phyloP scores from a whole-genome alignment of 768 basidiomycete genomes.

The Neoboletus brunneissimus region DNA sequence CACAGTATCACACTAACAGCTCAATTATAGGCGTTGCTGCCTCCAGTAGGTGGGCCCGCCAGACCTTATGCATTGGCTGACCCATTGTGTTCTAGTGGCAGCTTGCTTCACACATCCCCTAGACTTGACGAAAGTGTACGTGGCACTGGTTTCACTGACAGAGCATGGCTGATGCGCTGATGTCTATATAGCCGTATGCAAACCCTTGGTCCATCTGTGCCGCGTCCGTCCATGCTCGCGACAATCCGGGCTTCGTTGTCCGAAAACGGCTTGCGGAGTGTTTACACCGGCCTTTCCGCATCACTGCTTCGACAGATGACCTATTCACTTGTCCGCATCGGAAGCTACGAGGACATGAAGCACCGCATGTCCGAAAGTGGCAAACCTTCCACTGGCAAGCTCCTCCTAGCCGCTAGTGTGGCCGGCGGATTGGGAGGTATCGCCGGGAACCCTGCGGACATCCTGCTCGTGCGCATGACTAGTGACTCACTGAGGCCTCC shows the following conservation, averaged over 20 bases:
- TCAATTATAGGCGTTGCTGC: conserved; percentile 53
- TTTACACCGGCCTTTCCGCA: conserved; percentile 81
- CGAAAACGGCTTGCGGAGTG: conserved; percentile 65
- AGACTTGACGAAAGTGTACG: conserved; percentile 83
- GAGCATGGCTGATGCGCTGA: conserved; percentile 4
- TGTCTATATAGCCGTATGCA: conserved; percentile 67
- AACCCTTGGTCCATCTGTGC: conserved; percentile 52
- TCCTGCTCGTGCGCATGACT: conserved; percentile 82
- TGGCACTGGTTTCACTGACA: conserved; percentile 4
- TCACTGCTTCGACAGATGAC: conserved; percentile 88
- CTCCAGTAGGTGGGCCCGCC: conserved; percentile 46
- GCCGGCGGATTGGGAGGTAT: conserved; percentile 82
- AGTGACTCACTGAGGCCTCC: conserved; percentile 76
- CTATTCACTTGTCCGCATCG: conserved; percentile 82
- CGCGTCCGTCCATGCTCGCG: conserved; percentile 61
- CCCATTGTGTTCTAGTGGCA: conserved; percentile 52
- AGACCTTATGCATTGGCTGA: not conserved
- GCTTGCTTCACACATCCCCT: conserved; percentile 79
- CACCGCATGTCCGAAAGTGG: conserved; percentile 47
- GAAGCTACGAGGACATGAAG: conserved; percentile 79
- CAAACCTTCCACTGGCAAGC: conserved; percentile 49
- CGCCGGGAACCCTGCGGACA: conserved; percentile 79
- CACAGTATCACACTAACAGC: conserved; percentile 4
- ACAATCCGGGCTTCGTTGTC: conserved; percentile 64
- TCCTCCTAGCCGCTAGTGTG: conserved; percentile 62